phyloP scores from a whole-genome alignment of 164 flowering plant species.

The Vitis riparia region DNA sequence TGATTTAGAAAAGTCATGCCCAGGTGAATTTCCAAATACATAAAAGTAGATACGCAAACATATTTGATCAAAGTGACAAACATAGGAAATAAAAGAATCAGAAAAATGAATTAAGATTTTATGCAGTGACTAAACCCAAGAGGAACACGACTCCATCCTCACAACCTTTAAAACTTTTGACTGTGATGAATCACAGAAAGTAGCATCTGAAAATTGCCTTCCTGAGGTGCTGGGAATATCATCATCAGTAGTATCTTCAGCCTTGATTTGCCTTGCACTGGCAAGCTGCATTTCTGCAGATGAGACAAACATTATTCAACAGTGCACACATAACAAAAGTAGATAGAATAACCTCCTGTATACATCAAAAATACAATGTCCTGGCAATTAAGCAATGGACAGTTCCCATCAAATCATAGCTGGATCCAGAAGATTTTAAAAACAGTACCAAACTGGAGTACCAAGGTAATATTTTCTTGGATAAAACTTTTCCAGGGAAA shows the following conservation, averaged over 20 bases:
- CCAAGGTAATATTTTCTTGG: too few relatives aligned
- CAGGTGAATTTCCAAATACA: not conserved
- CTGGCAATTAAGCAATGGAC: too few relatives aligned
- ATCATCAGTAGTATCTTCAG: slow-evolving; percentile 72
- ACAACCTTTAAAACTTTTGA: slow-evolving; percentile 38
- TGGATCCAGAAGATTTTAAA: too few relatives aligned
- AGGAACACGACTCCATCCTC: not conserved
- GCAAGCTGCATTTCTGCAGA: slow-evolving; percentile 80
- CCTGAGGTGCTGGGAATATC: slow-evolving; percentile 88
- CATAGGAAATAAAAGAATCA: not conserved
- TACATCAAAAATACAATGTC: too few relatives aligned
- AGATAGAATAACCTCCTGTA: not conserved
- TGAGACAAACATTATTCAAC: not conserved
- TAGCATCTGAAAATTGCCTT: slow-evolving; percentile 54
- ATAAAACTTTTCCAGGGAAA: too few relatives aligned
- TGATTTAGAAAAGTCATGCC: not conserved
- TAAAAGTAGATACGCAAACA: not conserved
- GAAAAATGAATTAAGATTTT: not conserved
- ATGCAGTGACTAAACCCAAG: not conserved
- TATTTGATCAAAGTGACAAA: not conserved
- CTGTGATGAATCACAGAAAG: slow-evolving; percentile 23
- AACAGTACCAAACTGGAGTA: too few relatives aligned
- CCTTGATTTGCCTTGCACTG: slow-evolving; percentile 58
- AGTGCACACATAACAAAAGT: not conserved
- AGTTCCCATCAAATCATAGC: too few relatives aligned